These are phyloP conservation scores for Domatiomyces globalis DNA, from an alignment of 2,329 filamentous ascomycete genomes.

Conservation along the genomic window DNA sequence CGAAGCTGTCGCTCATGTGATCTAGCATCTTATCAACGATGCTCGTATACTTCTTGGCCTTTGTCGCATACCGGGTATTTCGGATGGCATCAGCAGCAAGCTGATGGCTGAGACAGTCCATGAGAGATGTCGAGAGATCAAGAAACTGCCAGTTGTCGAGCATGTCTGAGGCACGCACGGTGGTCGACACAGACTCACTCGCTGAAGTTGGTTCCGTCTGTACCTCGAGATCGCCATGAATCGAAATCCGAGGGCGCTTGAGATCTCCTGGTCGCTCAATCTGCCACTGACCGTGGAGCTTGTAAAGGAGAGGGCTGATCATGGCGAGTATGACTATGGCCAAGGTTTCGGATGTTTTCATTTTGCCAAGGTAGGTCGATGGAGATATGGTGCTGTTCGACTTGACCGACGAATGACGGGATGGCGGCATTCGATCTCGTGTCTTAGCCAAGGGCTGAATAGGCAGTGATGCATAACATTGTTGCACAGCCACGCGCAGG, in stretches of 20 bases:
- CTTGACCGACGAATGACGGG: neutral
- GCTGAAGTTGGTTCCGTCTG: constrained; percentile 28
- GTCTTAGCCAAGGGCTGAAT: neutral
- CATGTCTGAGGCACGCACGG: constrained; percentile 4
- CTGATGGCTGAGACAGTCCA: constrained; percentile 13
- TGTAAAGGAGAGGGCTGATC: neutral
- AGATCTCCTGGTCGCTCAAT: constrained; percentile 30
- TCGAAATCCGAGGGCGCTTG: constrained; percentile 35
- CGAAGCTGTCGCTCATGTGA: neutral
- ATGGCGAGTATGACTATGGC: neutral
- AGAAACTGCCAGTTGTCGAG: constrained; percentile 12
- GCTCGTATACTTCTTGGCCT: neutral
- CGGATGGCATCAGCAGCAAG: constrained; percentile 19
- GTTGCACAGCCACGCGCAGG: neutral
- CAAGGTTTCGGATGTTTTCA: neutral
- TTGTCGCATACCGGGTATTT: constrained; percentile 25
- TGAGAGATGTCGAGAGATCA: constrained; percentile 8
- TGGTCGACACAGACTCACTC: constrained; percentile 28
- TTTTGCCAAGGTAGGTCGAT: neutral
- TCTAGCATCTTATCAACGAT: constrained; percentile 4
- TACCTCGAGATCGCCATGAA: constrained; percentile 36
- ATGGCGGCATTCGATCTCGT: neutral
- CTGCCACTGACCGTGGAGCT: neutral
- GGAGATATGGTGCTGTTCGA: neutral
- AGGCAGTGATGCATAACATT: neutral